These are phyloP conservation scores for Tagetes erecta DNA, from an alignment of 129 eudicot species.

Conservation along the genomic window DNA sequence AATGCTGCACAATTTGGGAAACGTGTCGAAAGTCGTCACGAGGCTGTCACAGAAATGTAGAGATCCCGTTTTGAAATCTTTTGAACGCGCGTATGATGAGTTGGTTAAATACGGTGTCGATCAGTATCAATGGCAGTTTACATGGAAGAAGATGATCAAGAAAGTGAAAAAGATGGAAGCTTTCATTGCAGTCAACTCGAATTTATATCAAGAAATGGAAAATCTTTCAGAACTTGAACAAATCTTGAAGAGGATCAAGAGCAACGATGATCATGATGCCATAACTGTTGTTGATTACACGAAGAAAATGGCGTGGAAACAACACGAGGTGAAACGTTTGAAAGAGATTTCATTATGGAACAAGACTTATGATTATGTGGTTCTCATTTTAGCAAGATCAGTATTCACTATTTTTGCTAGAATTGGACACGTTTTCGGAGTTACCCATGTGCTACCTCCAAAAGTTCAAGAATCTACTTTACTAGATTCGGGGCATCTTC, in stretches of 20 bases:
- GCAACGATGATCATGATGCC: constrained; percentile 47
- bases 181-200: constrained; percentile 47
- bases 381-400: constrained; percentile 64
- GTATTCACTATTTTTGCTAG: constrained; percentile 55
- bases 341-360: constrained; percentile 71
- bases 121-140: constrained; percentile 61
- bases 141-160: constrained; percentile 64
- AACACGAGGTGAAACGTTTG: constrained; percentile 60
- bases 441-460: constrained; percentile 42
- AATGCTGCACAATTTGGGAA: constrained; percentile 55
- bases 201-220: constrained; percentile 78
- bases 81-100: constrained; percentile 60
- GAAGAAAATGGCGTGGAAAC: constrained; percentile 55
- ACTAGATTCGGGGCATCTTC: constrained; percentile 45
- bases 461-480: constrained; percentile 37
- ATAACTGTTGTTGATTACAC: constrained; percentile 44
- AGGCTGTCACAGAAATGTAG: constrained; percentile 65
- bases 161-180: constrained; percentile 76
- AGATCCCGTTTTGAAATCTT: constrained; percentile 55
- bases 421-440: constrained; percentile 71
- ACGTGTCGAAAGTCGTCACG: constrained; percentile 48
- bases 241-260: constrained; percentile 60
- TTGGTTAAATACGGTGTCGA: constrained; percentile 52
- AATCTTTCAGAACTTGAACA: constrained; percentile 72
- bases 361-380: constrained; percentile 60